Percentiles rank a stretch among this genome's conserved stretches.
Evolutionary conservation across 306 rosid genomes (phyloP).

Genomic region (Gastrolobium bilobum): DNA sequence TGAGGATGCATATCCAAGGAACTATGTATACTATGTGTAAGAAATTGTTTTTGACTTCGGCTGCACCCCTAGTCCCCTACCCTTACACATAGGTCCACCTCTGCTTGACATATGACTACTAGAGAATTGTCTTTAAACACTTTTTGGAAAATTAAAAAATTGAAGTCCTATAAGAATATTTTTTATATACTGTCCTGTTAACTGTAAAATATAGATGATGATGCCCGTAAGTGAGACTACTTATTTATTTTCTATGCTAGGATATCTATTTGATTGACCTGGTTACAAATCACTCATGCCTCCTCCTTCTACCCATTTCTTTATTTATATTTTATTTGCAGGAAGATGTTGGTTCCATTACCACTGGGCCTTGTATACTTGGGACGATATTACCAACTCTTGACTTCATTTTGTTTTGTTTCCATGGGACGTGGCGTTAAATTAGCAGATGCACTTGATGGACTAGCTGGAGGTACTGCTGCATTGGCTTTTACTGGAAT

Average conservation of each 20-base stretch:
- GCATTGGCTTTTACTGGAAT: constrained; percentile 94
- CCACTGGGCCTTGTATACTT: constrained; percentile 85
- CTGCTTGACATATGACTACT: constrained; percentile 12
- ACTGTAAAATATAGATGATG: constrained; percentile 14
- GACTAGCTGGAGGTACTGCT: constrained; percentile 94
- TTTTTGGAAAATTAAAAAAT: constrained; percentile 7
- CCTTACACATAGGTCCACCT: not conserved
- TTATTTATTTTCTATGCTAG: constrained; percentile 20
- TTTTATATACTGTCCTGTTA: constrained; percentile 4
- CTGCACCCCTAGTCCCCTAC: not conserved
- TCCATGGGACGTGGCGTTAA: constrained; percentile 93
- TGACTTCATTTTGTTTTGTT: constrained; percentile 87
- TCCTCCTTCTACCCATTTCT: constrained; percentile 42
- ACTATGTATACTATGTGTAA: not conserved
- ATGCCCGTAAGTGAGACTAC: constrained; percentile 32
- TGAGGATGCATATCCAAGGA: not conserved
- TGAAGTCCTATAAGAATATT: constrained; percentile 2
- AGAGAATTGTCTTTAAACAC: constrained; percentile 5
- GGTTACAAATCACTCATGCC: constrained; percentile 31
- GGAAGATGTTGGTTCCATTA: constrained; percentile 91
- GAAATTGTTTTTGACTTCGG: not conserved
- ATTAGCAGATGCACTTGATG: constrained; percentile 91
- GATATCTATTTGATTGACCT: constrained; percentile 32
- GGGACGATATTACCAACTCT: constrained; percentile 74
- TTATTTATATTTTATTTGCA: constrained; percentile 56